Percentiles rank a stretch among this genome's conserved stretches.
Conservation (phyloP, 2,329 filamentous ascomycete species). For the Lecanosticta acicola region DNA sequence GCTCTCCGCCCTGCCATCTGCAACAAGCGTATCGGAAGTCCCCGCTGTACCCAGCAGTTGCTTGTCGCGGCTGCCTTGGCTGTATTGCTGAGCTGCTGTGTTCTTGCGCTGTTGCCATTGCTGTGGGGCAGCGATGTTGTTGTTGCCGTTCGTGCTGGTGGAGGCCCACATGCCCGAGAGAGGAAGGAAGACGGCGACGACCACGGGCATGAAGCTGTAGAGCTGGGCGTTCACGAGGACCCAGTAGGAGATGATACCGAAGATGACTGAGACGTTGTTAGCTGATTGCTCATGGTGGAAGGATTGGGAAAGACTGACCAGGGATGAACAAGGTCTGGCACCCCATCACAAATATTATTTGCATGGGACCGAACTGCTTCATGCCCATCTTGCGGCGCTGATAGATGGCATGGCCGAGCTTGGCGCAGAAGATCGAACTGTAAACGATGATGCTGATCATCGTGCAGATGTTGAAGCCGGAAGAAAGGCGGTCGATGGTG, state of each 20-base stretch:
- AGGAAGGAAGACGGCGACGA: constrained; percentile 59
- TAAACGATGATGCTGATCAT: constrained; percentile 57
- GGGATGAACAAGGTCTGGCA: constrained; percentile 62
- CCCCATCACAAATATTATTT: constrained; percentile 62
- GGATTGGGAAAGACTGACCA: constrained; percentile 44
- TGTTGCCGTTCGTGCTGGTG: constrained; percentile 28
- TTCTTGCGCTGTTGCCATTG: constrained; percentile 14
- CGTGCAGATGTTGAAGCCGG: constrained; percentile 46
- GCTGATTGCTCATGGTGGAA: constrained; percentile 5
- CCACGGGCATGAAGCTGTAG: constrained; percentile 50
- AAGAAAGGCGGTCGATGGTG: constrained; percentile 38
- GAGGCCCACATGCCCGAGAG: constrained; percentile 62
- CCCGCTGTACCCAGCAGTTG: constrained; percentile 13
- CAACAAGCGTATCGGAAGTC: constrained; percentile 20
- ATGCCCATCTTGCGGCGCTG: constrained; percentile 53
- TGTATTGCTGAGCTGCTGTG: constrained; percentile 8
- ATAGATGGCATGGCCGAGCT: constrained; percentile 54
- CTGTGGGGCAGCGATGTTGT: constrained; percentile 23
- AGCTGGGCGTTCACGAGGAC: constrained; percentile 47
- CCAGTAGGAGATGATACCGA: constrained; percentile 54
- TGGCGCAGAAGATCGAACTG: constrained; percentile 56
- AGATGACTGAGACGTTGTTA: constrained; percentile 46
- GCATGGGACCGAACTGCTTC: constrained; percentile 58
- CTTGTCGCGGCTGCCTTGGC: constrained; percentile 19
- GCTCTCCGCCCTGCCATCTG: constrained; percentile 11